phyloP scores from a whole-genome alignment of 345 rosid species.

The Melaleuca quinquenervia region DNA sequence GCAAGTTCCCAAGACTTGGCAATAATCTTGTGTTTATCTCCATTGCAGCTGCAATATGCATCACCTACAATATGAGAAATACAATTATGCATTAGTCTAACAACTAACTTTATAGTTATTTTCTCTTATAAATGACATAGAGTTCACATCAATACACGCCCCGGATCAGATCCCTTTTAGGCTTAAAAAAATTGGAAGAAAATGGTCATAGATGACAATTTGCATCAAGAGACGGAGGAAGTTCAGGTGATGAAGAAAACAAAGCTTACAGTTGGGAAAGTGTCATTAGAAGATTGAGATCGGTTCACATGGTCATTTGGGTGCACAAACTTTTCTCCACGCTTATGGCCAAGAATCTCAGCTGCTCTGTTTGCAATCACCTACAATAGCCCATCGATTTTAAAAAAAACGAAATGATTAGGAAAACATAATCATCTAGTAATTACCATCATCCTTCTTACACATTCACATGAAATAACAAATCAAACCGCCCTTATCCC shows the following conservation, averaged over 20 bases:
- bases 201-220: background rate
- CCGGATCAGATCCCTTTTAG: background rate
- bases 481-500: background rate
- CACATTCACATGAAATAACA: background rate
- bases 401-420: background rate
- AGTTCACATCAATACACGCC: background rate
- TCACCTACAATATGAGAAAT: conserved; percentile 41
- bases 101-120: background rate
- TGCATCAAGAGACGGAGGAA: background rate
- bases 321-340: conserved; percentile 84
- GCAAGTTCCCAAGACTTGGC: conserved; percentile 66
- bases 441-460: background rate
- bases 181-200: background rate
- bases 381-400: conserved; percentile 21
- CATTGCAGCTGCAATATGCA: conserved; percentile 95
- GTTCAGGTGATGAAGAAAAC: background rate
- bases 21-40: conserved; percentile 81
- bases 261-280: conserved; percentile 83
- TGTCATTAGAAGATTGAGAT: conserved; percentile 94
- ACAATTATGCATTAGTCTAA: background rate
- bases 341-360: conserved; percentile 84
- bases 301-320: conserved; percentile 98
- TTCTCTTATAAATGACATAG: background rate
- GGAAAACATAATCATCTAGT: background rate
- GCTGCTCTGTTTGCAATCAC: conserved; percentile 98